Base-by-base conservation (phyloP, 441 rosid species). In the Erysimum pusillum region DNA sequence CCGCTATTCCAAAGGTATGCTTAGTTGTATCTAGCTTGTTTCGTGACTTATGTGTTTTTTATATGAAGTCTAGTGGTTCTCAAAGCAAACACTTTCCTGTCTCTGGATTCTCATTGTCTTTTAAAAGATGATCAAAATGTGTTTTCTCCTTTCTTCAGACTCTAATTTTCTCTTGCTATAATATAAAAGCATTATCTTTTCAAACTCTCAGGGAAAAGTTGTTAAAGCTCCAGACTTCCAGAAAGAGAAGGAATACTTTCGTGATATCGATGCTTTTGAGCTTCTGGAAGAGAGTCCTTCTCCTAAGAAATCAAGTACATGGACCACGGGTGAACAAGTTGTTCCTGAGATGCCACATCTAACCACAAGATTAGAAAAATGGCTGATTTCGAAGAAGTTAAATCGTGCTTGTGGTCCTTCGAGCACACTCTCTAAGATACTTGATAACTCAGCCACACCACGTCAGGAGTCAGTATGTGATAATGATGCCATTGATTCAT, bases 251-350 rank as follows among this genome's bases (percentile, higher is more conserved):
- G 80, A 87, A 65, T 96, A 96, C 71, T 93, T 93, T 83, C 66
- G 83, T 62, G 96, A 93, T 80, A 91, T 96, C 69, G 99, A 93
- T 89, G 98, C 89, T 45, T 93, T 93, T 56, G 94, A 93, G 83
- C 84, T 96, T 85, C 71, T 86, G 45, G 99, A 96, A 81, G 99
- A 96, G 87, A 96, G 99, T 81, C 98, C 99, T 15, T 96, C 98
- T 20, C 99, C 99, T 9, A 93, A 93, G 70, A 85, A 77, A 49
- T 63, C 70, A 69, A 70, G 73, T 80, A 93, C 94, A 44, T 93
- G 99, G 98, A 81, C 78, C 41, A 59, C 62, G 13, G 81, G 88
- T 62, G 81, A 82, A 34, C 87, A 81, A 82, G 73, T 66, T 81
- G 86, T 85, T 65, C 65, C 62, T 41, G 72, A 67, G 63, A 36